Base-by-base conservation (phyloP, 2,329 filamentous ascomycete species). In the Botrytis fabae region DNA sequence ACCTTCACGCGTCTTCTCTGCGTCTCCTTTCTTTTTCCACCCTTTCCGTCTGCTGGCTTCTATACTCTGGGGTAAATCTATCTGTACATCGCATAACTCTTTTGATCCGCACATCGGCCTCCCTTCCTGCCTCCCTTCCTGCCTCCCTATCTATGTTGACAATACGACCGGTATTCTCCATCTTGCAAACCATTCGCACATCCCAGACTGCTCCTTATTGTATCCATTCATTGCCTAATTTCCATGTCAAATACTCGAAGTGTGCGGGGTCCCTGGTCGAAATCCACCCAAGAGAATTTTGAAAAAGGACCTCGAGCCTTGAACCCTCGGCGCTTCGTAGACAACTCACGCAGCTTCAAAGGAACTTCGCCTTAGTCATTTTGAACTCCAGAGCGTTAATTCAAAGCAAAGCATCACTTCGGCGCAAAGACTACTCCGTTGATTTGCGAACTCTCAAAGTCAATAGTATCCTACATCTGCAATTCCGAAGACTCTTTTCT, bases 311-410 rank as follows among this genome's bases (percentile, higher is more conserved):
- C 61, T 68, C 48, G 48, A 62, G 54, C 65, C 48, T 73, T 61
- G 35, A 70, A 46, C 64, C 70, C 71, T 73, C 71, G 71, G 71
- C 71, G 71, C 71, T 73, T 73, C 71, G 57, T 70, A 73, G 71
- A 69, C 71, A 61, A 73, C 71, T 69, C 71, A 69, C 59, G 35
- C 62, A n/a, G 48, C 70, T 69, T 51, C 32, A 69, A 44, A 35
- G 32, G 60, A 57, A 57, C 38, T 32, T 54, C 16, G 44, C n/a
- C 42, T 42, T 22, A 7, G 18, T 40, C 35, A 12, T 65, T 46
- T 64, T 71, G 57, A 66, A 66, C 44, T 25, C 32, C 1, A 12
- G 32, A 68, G 46, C 44, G 28, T 65, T 51, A 65, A n/a, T 66
- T 48, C 20, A 71, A 63, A 40, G 40, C 35, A 40, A 48, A 57